Conservation (phyloP, 2,329 filamentous ascomycete species). For the Aureobasidium zeae region DNA sequence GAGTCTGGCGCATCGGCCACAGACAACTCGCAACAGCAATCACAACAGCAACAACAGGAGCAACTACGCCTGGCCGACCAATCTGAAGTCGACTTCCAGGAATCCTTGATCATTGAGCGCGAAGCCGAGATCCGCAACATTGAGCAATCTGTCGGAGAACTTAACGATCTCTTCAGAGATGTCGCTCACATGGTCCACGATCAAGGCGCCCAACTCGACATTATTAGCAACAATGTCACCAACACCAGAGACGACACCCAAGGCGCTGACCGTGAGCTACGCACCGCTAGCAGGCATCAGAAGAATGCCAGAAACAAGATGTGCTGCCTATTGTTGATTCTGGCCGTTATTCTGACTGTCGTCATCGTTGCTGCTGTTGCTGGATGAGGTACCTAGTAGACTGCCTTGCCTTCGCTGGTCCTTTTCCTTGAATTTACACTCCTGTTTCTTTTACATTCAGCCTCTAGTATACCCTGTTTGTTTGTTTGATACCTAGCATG, state of each 20-base stretch:
- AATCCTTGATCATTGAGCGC: slow-evolving; percentile 87
- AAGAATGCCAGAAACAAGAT: slow-evolving; percentile 91
- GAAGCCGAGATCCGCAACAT: slow-evolving; percentile 97
- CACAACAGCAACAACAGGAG: slow-evolving; percentile 47
- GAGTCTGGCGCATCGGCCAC: slow-evolving; percentile 33
- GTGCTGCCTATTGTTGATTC: slow-evolving; percentile 80
- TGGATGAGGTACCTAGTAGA: slow-evolving; percentile 25
- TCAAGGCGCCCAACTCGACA: slow-evolving; percentile 80
- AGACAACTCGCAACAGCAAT: slow-evolving; percentile 44
- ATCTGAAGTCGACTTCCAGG: slow-evolving; percentile 95
- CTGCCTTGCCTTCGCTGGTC: too few species aligned
- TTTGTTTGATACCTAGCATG: not conserved
- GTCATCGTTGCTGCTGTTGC: slow-evolving; percentile 79
- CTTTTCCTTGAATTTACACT: not conserved
- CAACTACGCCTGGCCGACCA: slow-evolving; percentile 76
- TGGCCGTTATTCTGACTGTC: slow-evolving; percentile 81
- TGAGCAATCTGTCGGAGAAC: slow-evolving; percentile 86
- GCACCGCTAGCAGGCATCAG: slow-evolving; percentile 82
- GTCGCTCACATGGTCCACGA: slow-evolving; percentile 96
- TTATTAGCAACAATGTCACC: slow-evolving; percentile 81
- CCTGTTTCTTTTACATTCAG: not conserved
- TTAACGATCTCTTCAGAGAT: slow-evolving; percentile 95
- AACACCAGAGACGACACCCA: slow-evolving; percentile 70
- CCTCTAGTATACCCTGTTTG: slow-evolving; percentile 7
- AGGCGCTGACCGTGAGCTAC: slow-evolving; percentile 76